Percentiles rank a stretch among this genome's conserved stretches.
Conservation (phyloP, 2,329 filamentous ascomycete species). For the Fusarium sp. region DNA sequence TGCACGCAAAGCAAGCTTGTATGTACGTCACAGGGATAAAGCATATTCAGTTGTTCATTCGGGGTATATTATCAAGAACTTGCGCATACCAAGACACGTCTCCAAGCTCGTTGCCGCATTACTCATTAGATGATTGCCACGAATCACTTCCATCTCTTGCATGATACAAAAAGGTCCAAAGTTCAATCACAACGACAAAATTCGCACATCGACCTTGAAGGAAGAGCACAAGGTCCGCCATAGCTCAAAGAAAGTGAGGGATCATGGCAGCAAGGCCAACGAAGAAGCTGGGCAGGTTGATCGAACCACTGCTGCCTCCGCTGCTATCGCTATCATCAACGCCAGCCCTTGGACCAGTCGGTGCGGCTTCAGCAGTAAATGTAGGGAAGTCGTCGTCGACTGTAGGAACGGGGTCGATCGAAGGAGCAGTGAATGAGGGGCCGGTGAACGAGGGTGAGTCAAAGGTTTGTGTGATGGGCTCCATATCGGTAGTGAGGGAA, state of each 20-base stretch:
- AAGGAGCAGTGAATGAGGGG: conserved; percentile 24
- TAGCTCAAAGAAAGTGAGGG: conserved; percentile 41
- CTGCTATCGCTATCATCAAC: conserved; percentile 18
- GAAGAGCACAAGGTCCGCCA: not conserved
- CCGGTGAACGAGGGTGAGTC: conserved; percentile 16
- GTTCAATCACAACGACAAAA: not conserved
- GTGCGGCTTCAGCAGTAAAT: conserved; percentile 3
- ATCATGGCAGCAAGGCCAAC: conserved; percentile 38
- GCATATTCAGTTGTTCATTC: not conserved
- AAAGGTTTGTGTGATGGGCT: conserved; percentile 12
- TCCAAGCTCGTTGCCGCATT: conserved; percentile 5
- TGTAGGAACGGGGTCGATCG: conserved; percentile 28
- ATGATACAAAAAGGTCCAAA: not conserved
- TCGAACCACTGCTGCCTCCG: conserved; percentile 24
- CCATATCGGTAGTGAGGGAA: conserved; percentile 9
- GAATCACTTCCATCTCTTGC: not conserved
- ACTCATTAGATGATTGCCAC: conserved; percentile 19
- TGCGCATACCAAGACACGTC: not conserved
- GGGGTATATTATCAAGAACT: conserved; percentile 22
- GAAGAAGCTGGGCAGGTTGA: conserved; percentile 35
- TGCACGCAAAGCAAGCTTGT: too few species aligned
- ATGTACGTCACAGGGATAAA: too few species aligned
- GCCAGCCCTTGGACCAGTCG: conserved; percentile 31
- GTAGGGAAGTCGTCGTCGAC: conserved; percentile 11
- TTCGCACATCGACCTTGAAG: too few species aligned